phyloP scores from a whole-genome alignment of 2,329 filamentous ascomycete species.

The Moelleriella libera region DNA sequence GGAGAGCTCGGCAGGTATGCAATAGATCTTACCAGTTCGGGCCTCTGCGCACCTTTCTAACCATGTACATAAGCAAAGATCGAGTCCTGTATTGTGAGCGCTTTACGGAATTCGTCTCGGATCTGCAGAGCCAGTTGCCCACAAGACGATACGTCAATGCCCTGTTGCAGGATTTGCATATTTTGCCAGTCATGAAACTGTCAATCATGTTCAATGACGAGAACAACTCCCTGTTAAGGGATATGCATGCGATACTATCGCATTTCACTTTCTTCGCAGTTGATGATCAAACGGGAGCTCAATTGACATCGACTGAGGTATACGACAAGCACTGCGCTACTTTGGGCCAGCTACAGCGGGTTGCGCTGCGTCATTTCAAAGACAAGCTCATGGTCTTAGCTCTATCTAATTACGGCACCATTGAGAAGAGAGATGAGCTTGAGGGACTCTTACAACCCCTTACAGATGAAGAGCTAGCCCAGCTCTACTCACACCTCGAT shows the following conservation, averaged over 20 bases:
- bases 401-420: conserved; percentile 80
- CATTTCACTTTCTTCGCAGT: conserved; percentile 86
- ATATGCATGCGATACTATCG: conserved; percentile 64
- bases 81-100: conserved; percentile 60
- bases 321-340: conserved; percentile 67
- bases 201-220: conserved; percentile 68
- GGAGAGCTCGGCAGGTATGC: conserved; percentile 27
- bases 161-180: conserved; percentile 71
- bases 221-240: conserved; percentile 62
- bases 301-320: conserved; percentile 56
- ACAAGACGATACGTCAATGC: conserved; percentile 90
- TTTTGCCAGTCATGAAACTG: conserved; percentile 61
- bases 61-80: background rate
- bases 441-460: conserved; percentile 60
- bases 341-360: conserved; percentile 67
- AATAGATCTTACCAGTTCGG: background rate
- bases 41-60: background rate
- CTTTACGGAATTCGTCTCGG: conserved; percentile 81
- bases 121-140: conserved; percentile 84
- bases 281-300: conserved; percentile 76
- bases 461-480: conserved; percentile 57
- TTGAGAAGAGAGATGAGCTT: conserved; percentile 69
- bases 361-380: conserved; percentile 69
- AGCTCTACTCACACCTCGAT: conserved; percentile 57
- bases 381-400: conserved; percentile 84